Percentiles rank a stretch among this genome's conserved stretches.
phyloP scores from a whole-genome alignment of 176 grass and related monocot genomes.

The Tillandsia leiboldiana region DNA sequence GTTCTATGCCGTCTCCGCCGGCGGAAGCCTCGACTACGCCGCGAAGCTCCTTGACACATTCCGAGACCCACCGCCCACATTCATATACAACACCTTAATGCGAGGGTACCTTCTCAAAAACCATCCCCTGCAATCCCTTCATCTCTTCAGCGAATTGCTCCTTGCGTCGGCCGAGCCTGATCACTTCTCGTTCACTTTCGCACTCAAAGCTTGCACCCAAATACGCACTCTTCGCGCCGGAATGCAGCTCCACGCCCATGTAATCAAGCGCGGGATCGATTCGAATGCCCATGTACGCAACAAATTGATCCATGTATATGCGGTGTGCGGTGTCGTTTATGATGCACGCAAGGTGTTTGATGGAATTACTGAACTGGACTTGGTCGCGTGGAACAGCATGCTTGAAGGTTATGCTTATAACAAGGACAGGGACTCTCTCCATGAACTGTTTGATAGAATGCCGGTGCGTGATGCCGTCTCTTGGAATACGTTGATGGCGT shows the following conservation, averaged over 20 bases:
- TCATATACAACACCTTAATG: slow-evolving; percentile 15
- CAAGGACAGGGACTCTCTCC: slow-evolving; percentile 21
- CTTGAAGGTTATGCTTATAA: slow-evolving; percentile 37
- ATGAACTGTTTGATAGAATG: slow-evolving; percentile 36
- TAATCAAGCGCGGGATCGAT: slow-evolving; percentile 22
- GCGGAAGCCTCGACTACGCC: slow-evolving; percentile 12
- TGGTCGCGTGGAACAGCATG: slow-evolving; percentile 49
- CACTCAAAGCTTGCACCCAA: slow-evolving; percentile 39
- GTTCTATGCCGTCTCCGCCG: slow-evolving; percentile 6
- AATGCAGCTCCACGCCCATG: slow-evolving; percentile 40
- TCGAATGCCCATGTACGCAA: slow-evolving; percentile 31
- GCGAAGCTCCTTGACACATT: slow-evolving; percentile 9
- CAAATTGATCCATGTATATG: slow-evolving; percentile 37
- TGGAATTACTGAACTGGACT: slow-evolving; percentile 24
- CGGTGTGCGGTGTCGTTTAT: slow-evolving; percentile 21
- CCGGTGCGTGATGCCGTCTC: slow-evolving; percentile 41
- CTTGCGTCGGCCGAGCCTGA: slow-evolving; percentile 35
- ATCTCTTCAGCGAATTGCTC: slow-evolving; percentile 35
- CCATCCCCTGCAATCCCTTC: slow-evolving; percentile 31
- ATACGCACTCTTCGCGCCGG: slow-evolving; percentile 2
- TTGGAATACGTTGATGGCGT: slow-evolving; percentile 50
- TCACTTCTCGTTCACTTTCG: slow-evolving; percentile 33
- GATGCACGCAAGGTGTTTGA: slow-evolving; percentile 56
- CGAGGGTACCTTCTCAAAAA: neutral
- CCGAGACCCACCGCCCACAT: neutral